Conservation (phyloP, 1,139 yeast genomes). For the Arxiozyma bovina region DNA sequence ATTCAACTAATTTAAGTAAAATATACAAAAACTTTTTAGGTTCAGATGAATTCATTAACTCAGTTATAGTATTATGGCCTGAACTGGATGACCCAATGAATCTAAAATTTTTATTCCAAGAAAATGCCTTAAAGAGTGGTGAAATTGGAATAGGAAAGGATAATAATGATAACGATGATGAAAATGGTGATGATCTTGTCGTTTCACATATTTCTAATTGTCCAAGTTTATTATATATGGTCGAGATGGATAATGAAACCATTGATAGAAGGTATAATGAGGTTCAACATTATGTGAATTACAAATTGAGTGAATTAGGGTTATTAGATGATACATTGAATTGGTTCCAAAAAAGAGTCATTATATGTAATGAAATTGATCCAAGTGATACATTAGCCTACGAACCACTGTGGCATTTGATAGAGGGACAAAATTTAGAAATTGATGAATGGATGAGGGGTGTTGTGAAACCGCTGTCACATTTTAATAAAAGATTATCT, state of each 20-base stretch:
- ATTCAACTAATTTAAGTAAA: conserved; percentile 9
- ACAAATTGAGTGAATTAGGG: conserved; percentile 7
- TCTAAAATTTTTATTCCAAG: conserved; percentile 15
- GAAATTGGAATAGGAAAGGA: neutral
- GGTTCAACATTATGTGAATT: conserved; percentile 14
- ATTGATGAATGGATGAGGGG: conserved; percentile 22
- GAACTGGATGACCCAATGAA: conserved; percentile 24
- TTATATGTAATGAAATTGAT: conserved; percentile 18
- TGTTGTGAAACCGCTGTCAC: conserved; percentile 21
- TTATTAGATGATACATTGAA: conserved; percentile 6
- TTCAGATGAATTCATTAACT: conserved; percentile 14
- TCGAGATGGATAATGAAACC: conserved; percentile 18
- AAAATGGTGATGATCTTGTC: conserved; percentile 10
- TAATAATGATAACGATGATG: conserved; percentile 4
- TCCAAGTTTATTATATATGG: conserved; percentile 16
- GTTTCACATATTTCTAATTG: conserved; percentile 16
- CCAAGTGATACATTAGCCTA: conserved; percentile 15
- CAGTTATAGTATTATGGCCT: conserved; percentile 27
- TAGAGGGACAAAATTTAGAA: conserved; percentile 5
- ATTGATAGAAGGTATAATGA: conserved; percentile 12
- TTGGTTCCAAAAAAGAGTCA: conserved; percentile 23
- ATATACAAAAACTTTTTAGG: conserved; percentile 7
- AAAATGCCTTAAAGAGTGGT: neutral
- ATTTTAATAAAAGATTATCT: conserved; percentile 13
- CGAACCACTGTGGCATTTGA: conserved; percentile 15